Evolutionary conservation across 495 filamentous ascomycete genomes (phyloP).

Genomic region (Pyrenula massariospora): DNA sequence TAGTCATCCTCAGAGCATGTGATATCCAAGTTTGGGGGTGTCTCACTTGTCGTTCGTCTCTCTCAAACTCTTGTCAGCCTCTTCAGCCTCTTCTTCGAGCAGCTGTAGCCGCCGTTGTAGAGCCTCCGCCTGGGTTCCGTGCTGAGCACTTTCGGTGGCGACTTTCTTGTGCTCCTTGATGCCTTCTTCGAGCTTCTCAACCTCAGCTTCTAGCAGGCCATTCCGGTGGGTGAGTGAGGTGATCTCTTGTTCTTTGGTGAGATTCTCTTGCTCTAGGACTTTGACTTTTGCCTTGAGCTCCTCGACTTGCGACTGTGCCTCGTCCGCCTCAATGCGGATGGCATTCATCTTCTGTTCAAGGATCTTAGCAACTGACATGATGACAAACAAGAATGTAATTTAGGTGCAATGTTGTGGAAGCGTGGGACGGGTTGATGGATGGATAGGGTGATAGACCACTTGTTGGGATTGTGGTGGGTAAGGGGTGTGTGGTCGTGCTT

Average conservation of each 20-base stretch:
- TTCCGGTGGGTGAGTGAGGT: slow-evolving; percentile 89
- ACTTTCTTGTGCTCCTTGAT: slow-evolving; percentile 70
- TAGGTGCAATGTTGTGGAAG: too few species aligned
- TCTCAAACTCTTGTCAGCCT: slow-evolving; percentile 84
- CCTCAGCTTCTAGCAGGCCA: slow-evolving; percentile 70
- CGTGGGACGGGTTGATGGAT: too few species aligned
- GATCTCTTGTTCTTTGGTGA: slow-evolving; percentile 95
- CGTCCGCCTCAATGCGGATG: slow-evolving; percentile 87
- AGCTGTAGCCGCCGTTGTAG: slow-evolving; percentile 86
- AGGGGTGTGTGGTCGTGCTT: too few species aligned
- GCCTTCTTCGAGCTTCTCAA: slow-evolving; percentile 73
- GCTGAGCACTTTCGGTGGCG: slow-evolving; percentile 60
- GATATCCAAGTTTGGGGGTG: not conserved
- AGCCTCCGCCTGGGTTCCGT: slow-evolving; percentile 75
- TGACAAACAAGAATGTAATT: not conserved
- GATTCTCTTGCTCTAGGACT: slow-evolving; percentile 84
- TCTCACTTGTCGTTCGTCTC: slow-evolving; percentile 97
- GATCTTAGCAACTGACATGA: slow-evolving; percentile 2
- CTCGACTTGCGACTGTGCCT: slow-evolving; percentile 63
- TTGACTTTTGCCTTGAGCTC: slow-evolving; percentile 82
- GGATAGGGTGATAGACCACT: too few species aligned
- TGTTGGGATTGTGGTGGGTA: too few species aligned
- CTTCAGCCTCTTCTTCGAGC: slow-evolving; percentile 93
- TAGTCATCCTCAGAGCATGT: slow-evolving; percentile 2
- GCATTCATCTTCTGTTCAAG: slow-evolving; percentile 70